Percentiles rank a stretch among this genome's conserved stretches.
Evolutionary conservation across 2,329 filamentous ascomycete species (phyloP).

Genomic region (Aureobasidium sp.): DNA sequence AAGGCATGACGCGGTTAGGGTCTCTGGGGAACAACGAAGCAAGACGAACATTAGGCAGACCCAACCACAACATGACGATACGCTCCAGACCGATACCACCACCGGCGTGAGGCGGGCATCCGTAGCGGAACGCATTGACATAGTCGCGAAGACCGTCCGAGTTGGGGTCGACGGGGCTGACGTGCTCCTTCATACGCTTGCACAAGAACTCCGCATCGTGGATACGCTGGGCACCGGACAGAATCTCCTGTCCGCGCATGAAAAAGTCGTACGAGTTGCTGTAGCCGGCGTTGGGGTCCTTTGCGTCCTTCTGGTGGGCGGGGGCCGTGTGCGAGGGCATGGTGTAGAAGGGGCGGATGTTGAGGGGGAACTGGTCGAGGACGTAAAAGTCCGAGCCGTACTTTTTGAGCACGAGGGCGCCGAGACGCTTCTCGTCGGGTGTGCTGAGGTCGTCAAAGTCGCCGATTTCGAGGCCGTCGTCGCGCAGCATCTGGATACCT

Average conservation of each 20-base stretch:
- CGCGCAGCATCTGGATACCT: conserved; percentile 66
- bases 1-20: conserved; percentile 46
- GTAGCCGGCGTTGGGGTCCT: conserved; percentile 43
- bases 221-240: conserved; percentile 59
- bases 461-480: conserved; percentile 64
- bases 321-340: conserved; percentile 64
- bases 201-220: conserved; percentile 51
- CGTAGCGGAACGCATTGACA: conserved; percentile 54
- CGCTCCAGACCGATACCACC: conserved; percentile 58
- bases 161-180: conserved; percentile 47
- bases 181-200: conserved; percentile 49
- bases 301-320: conserved; percentile 28
- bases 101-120: conserved; percentile 55
- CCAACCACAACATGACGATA: conserved; percentile 59
- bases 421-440: conserved; percentile 80
- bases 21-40: conserved; percentile 56
- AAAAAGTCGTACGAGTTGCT: conserved; percentile 61
- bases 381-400: conserved; percentile 95
- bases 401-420: conserved; percentile 75
- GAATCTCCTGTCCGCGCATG: conserved; percentile 62
- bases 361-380: conserved; percentile 89
- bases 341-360: conserved; percentile 84
- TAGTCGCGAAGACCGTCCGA: conserved; percentile 54
- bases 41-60: conserved; percentile 53
- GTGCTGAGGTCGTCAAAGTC: conserved; percentile 75